Evolutionary conservation across 2,329 filamentous ascomycete species (phyloP), one percentile per base, ranked within the genome.

Genomic region (Myriangium duriaei): DNA sequence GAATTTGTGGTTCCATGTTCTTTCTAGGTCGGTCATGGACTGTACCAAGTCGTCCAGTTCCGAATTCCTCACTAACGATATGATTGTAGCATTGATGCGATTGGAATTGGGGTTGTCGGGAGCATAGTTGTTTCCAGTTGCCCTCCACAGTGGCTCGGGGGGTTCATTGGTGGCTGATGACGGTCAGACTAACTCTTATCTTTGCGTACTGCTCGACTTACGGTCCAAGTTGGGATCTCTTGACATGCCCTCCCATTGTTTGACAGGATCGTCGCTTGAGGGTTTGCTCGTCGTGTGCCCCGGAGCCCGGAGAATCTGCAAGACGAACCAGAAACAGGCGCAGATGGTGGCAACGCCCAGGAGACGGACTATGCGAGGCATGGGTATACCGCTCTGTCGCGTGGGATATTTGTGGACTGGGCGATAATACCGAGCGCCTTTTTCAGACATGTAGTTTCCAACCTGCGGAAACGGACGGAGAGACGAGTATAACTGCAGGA

Each of bases 1-100:
- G 74, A 96, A 98, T 57, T 98, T 98, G 68, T 76, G 69, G 55
- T 98, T 98, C 86, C 87, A 98, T 1, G 88, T 96, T 47, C 81
- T 68, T 64, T 98, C 91, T 43, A 98, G 70, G 54, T 98, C 88
- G 39, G 63, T 63, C 84, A 98, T 98, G 16, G 86, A 85, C 55
- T 79, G 74, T 16, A 96, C 67, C 68, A 98, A 81, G 32, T 80
- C 82, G 14, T 76, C 64, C 17, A 95, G 65, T 65, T 98, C 91
- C 55, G 83, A 77, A 54, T 98, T 98, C 44, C 91, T 79, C 40
- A 98, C 91, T 26, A 98, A 73, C 14, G 86, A 81, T 48, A 98
- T 71, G 41, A 98, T 70, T 3, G 91, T 96, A 42, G 91, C 91
- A 59, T 93, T 91, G 59, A 94, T 91, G 54, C 91, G 83, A 48